Evolutionary conservation across 306 rosid species (phyloP), one percentile per base, ranked within the genome.

Genomic region (Lathyrus tuberosus): DNA sequence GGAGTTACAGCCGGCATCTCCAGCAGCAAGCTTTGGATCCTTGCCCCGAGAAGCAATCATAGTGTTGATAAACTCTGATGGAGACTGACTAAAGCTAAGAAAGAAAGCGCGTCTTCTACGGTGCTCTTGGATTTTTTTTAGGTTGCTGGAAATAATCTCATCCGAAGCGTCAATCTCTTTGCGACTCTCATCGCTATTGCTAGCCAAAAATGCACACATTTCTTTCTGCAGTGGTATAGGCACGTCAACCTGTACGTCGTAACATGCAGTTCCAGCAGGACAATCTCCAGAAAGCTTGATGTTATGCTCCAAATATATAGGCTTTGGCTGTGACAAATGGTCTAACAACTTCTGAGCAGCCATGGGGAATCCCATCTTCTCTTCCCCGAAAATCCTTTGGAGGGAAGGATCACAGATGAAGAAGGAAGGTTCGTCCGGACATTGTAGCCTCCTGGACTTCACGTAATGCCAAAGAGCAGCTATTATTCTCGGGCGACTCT

Each of bases 41-140:
- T 86, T 86, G 78, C 96, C 83, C 76, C 84, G 89, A 73, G 97
- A 94, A 81, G 90, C 76, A 68, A 85, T 78, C 70, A 84, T 67
- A 44, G 88, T 62, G 67, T 91, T 83, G 38, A 91, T 70, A 72
- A 91, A 90, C 79, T 88, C 96, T 4, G 81, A 81, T 12, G 99
- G 96, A 71, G 89, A 87, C 73, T 88, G 91, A 78, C 99, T 86
- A 80, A 94, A 88, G 47, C 91, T 87, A 80, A 91, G 92, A 87
- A 94, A 94, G 83, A 88, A 94, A 68, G 95, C 85, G 9, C 92
- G 83, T 62, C 91, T 87, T 67, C 80, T 76, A 4, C 72, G 68
- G 80, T 88, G 96, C 72, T 90, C 97, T 12, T 83, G 88, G 40
- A 91, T 80, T 80, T 86, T 86, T 76, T 88, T 88, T 33, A 91